Evolutionary conservation across 768 basidiomycete species (phyloP).

Genomic region (Mycena albidolilacea): DNA sequence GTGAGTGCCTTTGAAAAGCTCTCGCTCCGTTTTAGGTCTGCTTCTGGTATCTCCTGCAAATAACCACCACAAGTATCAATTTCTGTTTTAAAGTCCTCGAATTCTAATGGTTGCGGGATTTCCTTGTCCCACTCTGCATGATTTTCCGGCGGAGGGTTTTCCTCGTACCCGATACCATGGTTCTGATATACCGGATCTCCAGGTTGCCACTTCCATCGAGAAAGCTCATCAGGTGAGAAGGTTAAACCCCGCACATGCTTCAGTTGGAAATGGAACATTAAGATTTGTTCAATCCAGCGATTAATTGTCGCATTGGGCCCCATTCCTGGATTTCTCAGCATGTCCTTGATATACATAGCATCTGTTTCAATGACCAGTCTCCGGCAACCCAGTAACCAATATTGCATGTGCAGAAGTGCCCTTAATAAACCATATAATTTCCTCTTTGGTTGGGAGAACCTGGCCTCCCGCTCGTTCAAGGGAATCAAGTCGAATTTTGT

Average conservation of each 20-base stretch:
- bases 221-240: slow-evolving; percentile 17
- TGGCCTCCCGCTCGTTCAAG: slow-evolving; percentile 50
- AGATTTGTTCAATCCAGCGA: slow-evolving; percentile 36
- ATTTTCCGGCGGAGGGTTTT: background rate
- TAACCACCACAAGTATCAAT: slow-evolving; percentile 24
- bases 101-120: slow-evolving; percentile 13
- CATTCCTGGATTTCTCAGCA: too few species aligned
- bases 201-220: slow-evolving; percentile 35
- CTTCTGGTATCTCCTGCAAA: background rate
- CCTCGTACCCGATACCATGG: background rate
- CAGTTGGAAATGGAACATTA: background rate
- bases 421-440: slow-evolving; percentile 50
- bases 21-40: background rate
- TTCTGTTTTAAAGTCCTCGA: slow-evolving; percentile 21
- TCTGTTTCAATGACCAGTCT: too few species aligned
- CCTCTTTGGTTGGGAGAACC: slow-evolving; percentile 56
- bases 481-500: slow-evolving; percentile 55
- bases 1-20: background rate
- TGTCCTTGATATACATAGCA: too few species aligned
- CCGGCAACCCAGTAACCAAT: too few species aligned
- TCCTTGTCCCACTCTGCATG: slow-evolving; percentile 19
- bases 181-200: slow-evolving; percentile 29
- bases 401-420: too few species aligned
- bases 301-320: too few species aligned
- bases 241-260: background rate